These are phyloP conservation scores for Cardamine resedifolia DNA, from an alignment of 345 rosid genomes.

Conservation along the genomic window DNA sequence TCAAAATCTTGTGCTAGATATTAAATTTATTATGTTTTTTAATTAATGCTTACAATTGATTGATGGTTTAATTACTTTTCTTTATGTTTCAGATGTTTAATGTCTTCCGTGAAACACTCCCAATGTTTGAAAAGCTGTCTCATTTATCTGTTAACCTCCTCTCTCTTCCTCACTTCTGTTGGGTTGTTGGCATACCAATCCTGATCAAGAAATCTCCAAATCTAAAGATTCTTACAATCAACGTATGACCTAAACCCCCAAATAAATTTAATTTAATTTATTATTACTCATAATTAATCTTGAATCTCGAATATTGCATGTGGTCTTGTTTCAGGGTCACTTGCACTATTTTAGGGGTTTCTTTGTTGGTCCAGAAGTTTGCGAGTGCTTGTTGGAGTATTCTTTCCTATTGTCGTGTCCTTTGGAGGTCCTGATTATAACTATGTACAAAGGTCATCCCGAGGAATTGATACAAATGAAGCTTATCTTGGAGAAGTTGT, in stretches of 20 bases:
- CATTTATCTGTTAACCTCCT: background rate
- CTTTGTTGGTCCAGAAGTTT: background rate
- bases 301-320: background rate
- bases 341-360: background rate
- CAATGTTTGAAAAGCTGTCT: slow-evolving; percentile 2
- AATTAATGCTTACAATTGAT: background rate
- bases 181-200: background rate
- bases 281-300: background rate
- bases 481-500: background rate
- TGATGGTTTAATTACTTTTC: background rate
- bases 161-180: background rate
- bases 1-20: background rate
- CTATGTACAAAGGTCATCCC: background rate
- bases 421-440: background rate
- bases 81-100: background rate
- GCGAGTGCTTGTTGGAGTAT: background rate
- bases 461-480: background rate
- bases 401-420: background rate
- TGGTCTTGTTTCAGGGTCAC: background rate
- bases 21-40: background rate
- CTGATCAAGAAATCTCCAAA: background rate
- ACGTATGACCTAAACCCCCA: background rate
- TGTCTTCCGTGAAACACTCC: background rate
- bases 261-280: background rate
- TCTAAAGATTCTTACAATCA: background rate